These are phyloP conservation scores for Aspergillus sp. DNA, from an alignment of 2,329 filamentous ascomycete species.

Conservation along the genomic window DNA sequence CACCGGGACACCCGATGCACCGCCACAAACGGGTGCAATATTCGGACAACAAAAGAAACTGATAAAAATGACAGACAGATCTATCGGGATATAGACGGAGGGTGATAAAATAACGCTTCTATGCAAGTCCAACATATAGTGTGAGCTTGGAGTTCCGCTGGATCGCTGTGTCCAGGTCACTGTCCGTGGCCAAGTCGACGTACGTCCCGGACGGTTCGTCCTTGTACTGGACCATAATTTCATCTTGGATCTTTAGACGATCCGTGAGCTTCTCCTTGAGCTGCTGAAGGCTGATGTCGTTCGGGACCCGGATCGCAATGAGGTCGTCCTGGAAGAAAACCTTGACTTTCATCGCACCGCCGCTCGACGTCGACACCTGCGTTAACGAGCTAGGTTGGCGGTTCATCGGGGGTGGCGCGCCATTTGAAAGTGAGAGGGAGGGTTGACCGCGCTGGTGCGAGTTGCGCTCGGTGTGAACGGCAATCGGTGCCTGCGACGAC, in stretches of 20 bases:
- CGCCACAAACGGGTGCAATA: conserved; percentile 3
- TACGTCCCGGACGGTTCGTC: conserved; percentile 78
- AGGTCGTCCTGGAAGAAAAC: conserved; percentile 90
- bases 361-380: conserved; percentile 43
- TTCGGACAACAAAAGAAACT: conserved; percentile 1
- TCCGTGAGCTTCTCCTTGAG: conserved; percentile 84
- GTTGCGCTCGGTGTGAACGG: conserved; percentile 45
- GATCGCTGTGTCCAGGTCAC: conserved; percentile 78
- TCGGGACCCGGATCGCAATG: conserved; percentile 85
- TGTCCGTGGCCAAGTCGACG: conserved; percentile 73
- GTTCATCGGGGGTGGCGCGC: conserved; percentile 48
- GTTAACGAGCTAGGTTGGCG: conserved; percentile 58
- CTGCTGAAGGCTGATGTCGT: conserved; percentile 74
- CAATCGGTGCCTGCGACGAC: conserved; percentile 66
- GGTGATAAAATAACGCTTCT: conserved; percentile 15
- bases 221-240: conserved; percentile 79
- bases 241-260: conserved; percentile 75
- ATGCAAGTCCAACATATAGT: conserved; percentile 60
- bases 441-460: conserved; percentile 46
- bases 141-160: conserved; percentile 85
- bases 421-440: conserved; percentile 33
- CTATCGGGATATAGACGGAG: conserved; percentile 13
- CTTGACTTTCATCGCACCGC: conserved; percentile 81
- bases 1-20: conserved; percentile 21
- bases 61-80: conserved; percentile 17